A percentile compares a stretch with the other conserved stretches of the same genome.
Evolutionary conservation across 306 rosid species (phyloP).

Genomic region (Castanea sativa): DNA sequence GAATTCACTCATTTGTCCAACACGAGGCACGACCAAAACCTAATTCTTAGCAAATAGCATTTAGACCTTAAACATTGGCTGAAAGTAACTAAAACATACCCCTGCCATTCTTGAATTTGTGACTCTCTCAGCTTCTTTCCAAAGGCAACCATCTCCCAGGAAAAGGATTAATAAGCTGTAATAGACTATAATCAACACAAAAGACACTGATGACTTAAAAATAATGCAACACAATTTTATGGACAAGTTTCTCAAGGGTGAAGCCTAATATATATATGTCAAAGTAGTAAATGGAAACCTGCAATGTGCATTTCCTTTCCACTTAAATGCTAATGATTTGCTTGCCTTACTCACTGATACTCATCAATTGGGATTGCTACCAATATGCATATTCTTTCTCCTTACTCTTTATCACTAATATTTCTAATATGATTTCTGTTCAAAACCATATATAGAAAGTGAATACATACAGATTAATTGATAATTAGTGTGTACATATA

Average conservation of each 20-base stretch:
- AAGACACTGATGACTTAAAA: neutral
- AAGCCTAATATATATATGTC: neutral
- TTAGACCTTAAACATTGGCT: neutral
- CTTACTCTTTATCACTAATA: neutral
- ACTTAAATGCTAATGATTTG: constrained; percentile 11
- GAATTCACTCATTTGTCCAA: neutral
- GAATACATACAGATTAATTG: neutral
- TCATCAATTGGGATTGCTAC: no score
- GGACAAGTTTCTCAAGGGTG: neutral
- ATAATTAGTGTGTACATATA: neutral
- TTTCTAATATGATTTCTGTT: neutral
- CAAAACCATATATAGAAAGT: neutral
- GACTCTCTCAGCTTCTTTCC: constrained; percentile 89
- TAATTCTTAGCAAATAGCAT: neutral
- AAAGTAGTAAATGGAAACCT: constrained; percentile 24
- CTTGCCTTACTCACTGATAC: neutral
- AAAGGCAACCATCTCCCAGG: constrained; percentile 67
- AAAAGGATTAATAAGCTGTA: constrained; percentile 16
- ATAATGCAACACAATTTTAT: neutral
- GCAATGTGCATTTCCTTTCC: neutral
- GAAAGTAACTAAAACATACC: constrained; percentile 36
- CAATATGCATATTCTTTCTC: no score
- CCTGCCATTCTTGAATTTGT: constrained; percentile 82
- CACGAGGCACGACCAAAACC: neutral
- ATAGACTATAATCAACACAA: constrained; percentile 1